Percentiles rank a stretch among this genome's conserved stretches.
phyloP scores from a whole-genome alignment of 305 asterid genomes.

The Plantago lanceolata region DNA sequence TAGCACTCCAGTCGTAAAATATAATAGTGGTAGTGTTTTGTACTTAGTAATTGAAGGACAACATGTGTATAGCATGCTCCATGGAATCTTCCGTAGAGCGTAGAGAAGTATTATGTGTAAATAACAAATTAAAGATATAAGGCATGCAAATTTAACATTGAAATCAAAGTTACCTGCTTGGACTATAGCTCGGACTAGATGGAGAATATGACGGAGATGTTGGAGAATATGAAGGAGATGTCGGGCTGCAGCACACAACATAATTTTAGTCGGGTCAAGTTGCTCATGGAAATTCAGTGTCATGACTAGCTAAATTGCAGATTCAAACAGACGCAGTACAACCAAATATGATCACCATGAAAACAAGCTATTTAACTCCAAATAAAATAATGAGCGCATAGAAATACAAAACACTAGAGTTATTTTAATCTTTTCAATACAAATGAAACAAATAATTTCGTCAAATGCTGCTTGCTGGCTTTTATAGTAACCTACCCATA shows the following conservation, averaged over 20 bases:
- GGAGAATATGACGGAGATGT: conserved; percentile 93
- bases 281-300: conserved; percentile 6
- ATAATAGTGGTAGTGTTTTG: too few species aligned
- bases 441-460: not conserved
- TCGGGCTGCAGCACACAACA: conserved; percentile 66
- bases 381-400: not conserved
- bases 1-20: too few species aligned
- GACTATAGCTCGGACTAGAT: conserved; percentile 88
- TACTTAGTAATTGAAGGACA: too few species aligned
- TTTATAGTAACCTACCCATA: not conserved
- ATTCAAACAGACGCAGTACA: not conserved
- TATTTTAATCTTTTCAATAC: not conserved
- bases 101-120: too few species aligned
- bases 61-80: too few species aligned
- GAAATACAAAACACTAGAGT: not conserved
- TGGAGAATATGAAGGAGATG: conserved; percentile 90
- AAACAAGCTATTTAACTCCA: not conserved
- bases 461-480: not conserved
- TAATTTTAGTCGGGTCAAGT: conserved; percentile 15
- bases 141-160: not conserved
- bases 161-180: conserved; percentile 79
- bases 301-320: not conserved
- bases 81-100: too few species aligned
- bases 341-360: conserved; percentile 17
- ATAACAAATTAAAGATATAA: not conserved